Percentiles rank a stretch among this genome's conserved stretches.
Evolutionary conservation across 2,329 filamentous ascomycete species (phyloP).

Genomic region (Dactylellina cionopaga): DNA sequence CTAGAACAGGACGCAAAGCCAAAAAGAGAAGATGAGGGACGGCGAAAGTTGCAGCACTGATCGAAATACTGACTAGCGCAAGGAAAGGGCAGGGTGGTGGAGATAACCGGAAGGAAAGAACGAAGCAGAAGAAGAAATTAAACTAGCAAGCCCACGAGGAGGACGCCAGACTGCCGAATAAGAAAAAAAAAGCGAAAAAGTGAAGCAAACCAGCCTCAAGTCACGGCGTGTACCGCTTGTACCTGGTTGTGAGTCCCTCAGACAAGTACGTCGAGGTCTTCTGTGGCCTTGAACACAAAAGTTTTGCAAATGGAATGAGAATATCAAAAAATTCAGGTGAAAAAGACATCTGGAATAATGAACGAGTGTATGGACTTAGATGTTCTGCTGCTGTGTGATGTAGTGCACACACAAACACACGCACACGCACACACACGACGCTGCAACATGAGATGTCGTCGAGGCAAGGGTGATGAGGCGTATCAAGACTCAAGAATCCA

Average conservation of each 20-base stretch:
- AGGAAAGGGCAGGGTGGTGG: conserved; percentile 50
- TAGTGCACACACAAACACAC: too few species aligned
- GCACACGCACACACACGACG: too few species aligned
- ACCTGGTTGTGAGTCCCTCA: conserved; percentile 45
- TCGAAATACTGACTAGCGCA: conserved; percentile 51
- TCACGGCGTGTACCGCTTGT: conserved; percentile 40
- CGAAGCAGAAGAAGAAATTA: conserved; percentile 52
- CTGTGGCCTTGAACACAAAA: conserved; percentile 10
- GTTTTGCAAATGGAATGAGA: conserved; percentile 6
- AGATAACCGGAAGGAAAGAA: conserved; percentile 53
- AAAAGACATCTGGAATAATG: background rate
- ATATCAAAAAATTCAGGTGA: too few species aligned
- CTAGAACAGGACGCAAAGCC: conserved; percentile 50
- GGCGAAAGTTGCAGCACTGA: conserved; percentile 45
- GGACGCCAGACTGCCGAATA: conserved; percentile 19
- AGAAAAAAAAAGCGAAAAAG: conserved; percentile 27
- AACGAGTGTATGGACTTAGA: conserved; percentile 5
- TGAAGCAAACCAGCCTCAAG: conserved; percentile 46
- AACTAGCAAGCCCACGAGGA: conserved; percentile 51
- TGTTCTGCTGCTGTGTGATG: conserved; percentile 30
- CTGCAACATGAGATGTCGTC: conserved; percentile 46
- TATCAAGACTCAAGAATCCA: conserved; percentile 36
- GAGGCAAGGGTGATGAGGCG: conserved; percentile 50
- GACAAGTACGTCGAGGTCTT: conserved; percentile 19
- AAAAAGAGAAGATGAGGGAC: conserved; percentile 53